Evolutionary conservation across 148 eudicot genomes (phyloP), one percentile per base, ranked within the genome.

Genomic region (Limonium bicolor): DNA sequence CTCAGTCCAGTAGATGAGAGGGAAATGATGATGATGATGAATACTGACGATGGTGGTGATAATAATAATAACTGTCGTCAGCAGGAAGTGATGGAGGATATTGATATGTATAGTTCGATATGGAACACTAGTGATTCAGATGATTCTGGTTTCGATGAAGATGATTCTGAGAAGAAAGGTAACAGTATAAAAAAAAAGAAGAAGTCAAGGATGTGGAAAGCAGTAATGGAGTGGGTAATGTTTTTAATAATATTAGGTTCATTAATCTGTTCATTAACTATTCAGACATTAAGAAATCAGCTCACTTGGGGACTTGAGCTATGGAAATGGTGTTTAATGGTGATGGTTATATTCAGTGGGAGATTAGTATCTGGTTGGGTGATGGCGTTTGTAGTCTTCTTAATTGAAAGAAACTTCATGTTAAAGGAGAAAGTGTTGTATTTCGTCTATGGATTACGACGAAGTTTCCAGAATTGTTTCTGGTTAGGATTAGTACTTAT

Each of bases 251-350:
- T 72, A 15, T 2, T 60, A 13, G 59, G 66, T 1, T 62, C 72
- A 47, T 38, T 80, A 40, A 31, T 76, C 15, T 46, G 59, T 13
- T 69, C 77, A 4, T 46, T 80, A 0, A 59, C 66, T 0, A 20
- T 79, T 6, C 2, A 13, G 0, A 18, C 73, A 4, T 23, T 75
- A 0, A 50, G 48, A 23, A 9, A 41, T 24, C 36, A 49, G 24
- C 13, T 36, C 5, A 54, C 46, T 1, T 63, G 63, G 58, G 85
- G 78, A 1, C 35, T 81, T 15, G 59, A 54, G 42, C 40, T 48
- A 11, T 81, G 92, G 92, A 55, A 67, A 22, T 81, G 85, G 92
- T 71, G 75, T 46, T n/a, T 81, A 14, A 60, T 77, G 70, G 61
- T 77, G 44, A 66, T 77, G 64, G 78, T 77, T 12, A 14, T 60